phyloP scores from a whole-genome alignment of 306 rosid genomes.

The Cajanus cajan region DNA sequence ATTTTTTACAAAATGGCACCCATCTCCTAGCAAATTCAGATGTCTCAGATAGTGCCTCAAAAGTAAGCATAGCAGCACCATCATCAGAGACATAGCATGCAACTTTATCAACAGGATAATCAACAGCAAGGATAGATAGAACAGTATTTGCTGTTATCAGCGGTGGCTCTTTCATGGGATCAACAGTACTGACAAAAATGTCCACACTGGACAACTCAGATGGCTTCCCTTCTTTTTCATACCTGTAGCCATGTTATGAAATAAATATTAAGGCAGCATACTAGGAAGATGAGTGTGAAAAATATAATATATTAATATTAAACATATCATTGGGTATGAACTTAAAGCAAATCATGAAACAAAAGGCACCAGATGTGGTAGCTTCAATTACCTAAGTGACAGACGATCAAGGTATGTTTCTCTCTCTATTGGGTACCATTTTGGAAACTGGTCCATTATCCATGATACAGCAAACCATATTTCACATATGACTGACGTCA shows the following conservation, averaged over 20 bases:
- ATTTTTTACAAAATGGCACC: constrained; percentile 88
- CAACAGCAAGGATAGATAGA: constrained; percentile 88
- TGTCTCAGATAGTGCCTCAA: constrained; percentile 97
- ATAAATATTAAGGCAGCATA: constrained; percentile 23
- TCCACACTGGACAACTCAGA: constrained; percentile 75
- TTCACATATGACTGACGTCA: constrained; percentile 96
- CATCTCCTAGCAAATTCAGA: constrained; percentile 90
- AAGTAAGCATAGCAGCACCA: constrained; percentile 99
- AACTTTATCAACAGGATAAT: constrained; percentile 92
- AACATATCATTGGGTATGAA: background rate
- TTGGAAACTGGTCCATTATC: constrained; percentile 97
- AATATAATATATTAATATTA: background rate
- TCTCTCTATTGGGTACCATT: constrained; percentile 84
- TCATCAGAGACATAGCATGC: constrained; percentile 98
- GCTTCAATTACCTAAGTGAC: constrained; percentile 78
- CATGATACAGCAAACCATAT: constrained; percentile 98
- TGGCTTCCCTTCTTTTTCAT: constrained; percentile 95
- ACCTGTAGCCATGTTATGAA: constrained; percentile 62
- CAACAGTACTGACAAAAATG: constrained; percentile 94
- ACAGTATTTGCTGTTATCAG: constrained; percentile 94
- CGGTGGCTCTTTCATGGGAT: constrained; percentile 96
- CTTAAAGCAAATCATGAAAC: background rate
- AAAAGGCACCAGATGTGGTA: no score
- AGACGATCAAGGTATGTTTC: constrained; percentile 98
- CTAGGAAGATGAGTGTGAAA: background rate